Evolutionary conservation across 2,329 filamentous ascomycete species (phyloP), one percentile per base, ranked within the genome.

Genomic region (Fusarium fracticaudum): DNA sequence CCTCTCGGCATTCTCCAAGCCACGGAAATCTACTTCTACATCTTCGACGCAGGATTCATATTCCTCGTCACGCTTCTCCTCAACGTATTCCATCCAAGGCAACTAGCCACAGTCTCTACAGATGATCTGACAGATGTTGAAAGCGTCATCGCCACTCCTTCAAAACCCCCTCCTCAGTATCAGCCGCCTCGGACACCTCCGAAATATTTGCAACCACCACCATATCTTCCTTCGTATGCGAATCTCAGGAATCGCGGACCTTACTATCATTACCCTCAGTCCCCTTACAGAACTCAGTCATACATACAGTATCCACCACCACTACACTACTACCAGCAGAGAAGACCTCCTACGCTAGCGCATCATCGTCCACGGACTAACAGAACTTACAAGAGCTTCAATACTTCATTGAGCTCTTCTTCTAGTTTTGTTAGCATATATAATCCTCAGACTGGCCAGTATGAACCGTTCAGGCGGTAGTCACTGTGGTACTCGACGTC

Each of bases 41-140:
- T 82, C 6, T 82, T 84, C 6, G 83, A 84, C 61, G 78, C 81
- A 1, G 24, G 76, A 6, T 75, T 80, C 7, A 84, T 84, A 69
- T 50, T 76, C 11, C 41, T 71, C 12, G 69, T 74, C 12, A 64
- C 69, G 0, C 11, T 78, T 5, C 67, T 80, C 3, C 70, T 76
- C 17, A 75, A 72, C 33, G 33, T 35, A 4, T 69, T 72, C 13
- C 72, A 77, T 5, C 74, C 75, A 3, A 71, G 64, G 1, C 41
- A 66, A 4, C 15, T 70, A 12, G 41, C 67, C 6, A 22, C 53
- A 9, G 17, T 50, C 8, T 60, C 67, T 2, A n/a, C 41, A 18
- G 47, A 66, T 12, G 60, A 71, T 9, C 8, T 71, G 1, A 41
- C 17, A 4, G 53, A 71, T 11, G 10, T 66, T 5, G 67, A 66